phyloP scores from a whole-genome alignment of 257 asterid species.

The Handroanthus guayacan region DNA sequence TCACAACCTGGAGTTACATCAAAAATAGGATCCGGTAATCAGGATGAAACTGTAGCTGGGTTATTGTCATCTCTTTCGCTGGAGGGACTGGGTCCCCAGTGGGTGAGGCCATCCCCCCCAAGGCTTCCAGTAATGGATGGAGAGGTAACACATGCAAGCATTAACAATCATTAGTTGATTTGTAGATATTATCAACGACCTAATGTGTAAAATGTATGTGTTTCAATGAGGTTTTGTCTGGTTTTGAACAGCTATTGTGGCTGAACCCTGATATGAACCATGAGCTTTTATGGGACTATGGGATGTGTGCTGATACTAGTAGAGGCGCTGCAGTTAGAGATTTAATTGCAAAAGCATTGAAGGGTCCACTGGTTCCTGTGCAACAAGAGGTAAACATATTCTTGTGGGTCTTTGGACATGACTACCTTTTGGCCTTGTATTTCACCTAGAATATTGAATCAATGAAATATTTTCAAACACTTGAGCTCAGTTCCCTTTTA shows the following conservation, averaged over 20 bases:
- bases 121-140: conserved; percentile 87
- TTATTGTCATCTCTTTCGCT: conserved; percentile 65
- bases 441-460: conserved; percentile 11
- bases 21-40: conserved; percentile 86
- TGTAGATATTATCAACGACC: not conserved
- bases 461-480: conserved; percentile 15
- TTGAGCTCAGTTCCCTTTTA: conserved; percentile 2
- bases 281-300: conserved; percentile 94
- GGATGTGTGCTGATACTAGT: conserved; percentile 98
- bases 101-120: conserved; percentile 95
- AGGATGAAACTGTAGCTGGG: conserved; percentile 79
- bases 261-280: conserved; percentile 84
- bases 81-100: conserved; percentile 82
- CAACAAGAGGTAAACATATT: conserved; percentile 80
- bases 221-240: conserved; percentile 26
- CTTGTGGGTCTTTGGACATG: conserved; percentile 20
- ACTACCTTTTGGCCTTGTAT: conserved; percentile 16
- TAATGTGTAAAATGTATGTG: conserved; percentile 21
- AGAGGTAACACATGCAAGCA: conserved; percentile 64
- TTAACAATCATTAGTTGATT: conserved; percentile 31
- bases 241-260: conserved; percentile 81
- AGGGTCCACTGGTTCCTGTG: conserved; percentile 84
- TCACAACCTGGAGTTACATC: conserved; percentile 74
- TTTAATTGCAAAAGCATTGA: conserved; percentile 88
- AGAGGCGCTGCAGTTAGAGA: conserved; percentile 96